Conservation (phyloP, 371 early-diverging fungal species). For the Mucor irregularis region DNA sequence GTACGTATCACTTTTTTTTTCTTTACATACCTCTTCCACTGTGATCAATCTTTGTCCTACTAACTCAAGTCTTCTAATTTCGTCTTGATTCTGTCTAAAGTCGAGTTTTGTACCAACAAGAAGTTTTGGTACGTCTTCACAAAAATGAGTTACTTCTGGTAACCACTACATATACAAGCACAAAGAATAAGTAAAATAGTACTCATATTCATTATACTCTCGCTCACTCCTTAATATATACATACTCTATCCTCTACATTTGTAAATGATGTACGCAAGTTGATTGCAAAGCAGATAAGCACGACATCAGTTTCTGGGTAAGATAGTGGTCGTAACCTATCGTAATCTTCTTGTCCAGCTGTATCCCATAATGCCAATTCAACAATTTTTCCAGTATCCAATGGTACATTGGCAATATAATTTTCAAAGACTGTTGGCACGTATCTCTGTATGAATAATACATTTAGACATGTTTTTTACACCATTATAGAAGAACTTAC, state of each 20-base stretch:
- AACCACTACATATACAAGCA: constrained; percentile 60
- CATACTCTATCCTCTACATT: constrained; percentile 62
- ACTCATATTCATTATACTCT: not conserved
- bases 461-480: not conserved
- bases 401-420: constrained; percentile 64
- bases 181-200: not conserved
- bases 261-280: constrained; percentile 64
- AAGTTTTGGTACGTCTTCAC: constrained; percentile 81
- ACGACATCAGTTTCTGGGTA: constrained; percentile 78
- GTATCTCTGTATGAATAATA: constrained; percentile 33
- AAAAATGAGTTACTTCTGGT: constrained; percentile 85
- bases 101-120: constrained; percentile 82
- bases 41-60: constrained; percentile 24
- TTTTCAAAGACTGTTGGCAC: constrained; percentile 82
- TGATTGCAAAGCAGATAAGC: constrained; percentile 70
- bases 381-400: constrained; percentile 63
- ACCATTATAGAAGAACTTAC: constrained; percentile 26
- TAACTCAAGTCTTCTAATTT: constrained; percentile 19
- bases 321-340: constrained; percentile 74
- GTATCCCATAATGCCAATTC: constrained; percentile 74
- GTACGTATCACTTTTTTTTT: not conserved
- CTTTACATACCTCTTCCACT: constrained; percentile 16
- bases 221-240: constrained; percentile 23
- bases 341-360: constrained; percentile 94
- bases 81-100: constrained; percentile 22